Evolutionary conservation across 495 filamentous ascomycete genomes (phyloP).

Genomic region (Bacidia gigantensis): DNA sequence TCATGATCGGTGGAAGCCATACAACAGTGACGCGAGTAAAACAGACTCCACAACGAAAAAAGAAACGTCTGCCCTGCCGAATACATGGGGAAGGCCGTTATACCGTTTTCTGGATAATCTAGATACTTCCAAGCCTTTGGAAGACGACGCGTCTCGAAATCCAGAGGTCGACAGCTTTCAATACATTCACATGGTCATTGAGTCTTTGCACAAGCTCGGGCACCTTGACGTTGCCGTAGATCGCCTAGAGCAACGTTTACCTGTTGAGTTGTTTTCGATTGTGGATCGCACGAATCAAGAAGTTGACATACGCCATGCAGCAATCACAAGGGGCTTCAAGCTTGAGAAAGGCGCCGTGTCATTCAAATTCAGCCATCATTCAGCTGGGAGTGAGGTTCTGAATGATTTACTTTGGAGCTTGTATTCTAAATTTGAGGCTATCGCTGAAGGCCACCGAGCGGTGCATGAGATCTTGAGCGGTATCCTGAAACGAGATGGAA

Average conservation of each 20-base stretch:
- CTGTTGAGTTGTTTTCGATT: slow-evolving; percentile 84
- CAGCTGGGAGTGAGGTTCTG: slow-evolving; percentile 65
- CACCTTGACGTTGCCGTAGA: slow-evolving; percentile 75
- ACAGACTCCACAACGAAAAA: slow-evolving; percentile 3
- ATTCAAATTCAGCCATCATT: slow-evolving; percentile 50
- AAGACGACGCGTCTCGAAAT: slow-evolving; percentile 80
- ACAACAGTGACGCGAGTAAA: slow-evolving; percentile 8
- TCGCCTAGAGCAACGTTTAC: slow-evolving; percentile 79
- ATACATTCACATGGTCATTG: slow-evolving; percentile 78
- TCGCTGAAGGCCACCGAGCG: slow-evolving; percentile 88
- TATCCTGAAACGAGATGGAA: slow-evolving; percentile 62
- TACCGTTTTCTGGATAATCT: slow-evolving; percentile 67
- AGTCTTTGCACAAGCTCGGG: slow-evolving; percentile 78
- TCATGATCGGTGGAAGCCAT: slow-evolving; percentile 78
- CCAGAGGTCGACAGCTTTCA: slow-evolving; percentile 89
- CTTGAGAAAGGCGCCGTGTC: slow-evolving; percentile 31
- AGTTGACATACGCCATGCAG: slow-evolving; percentile 80
- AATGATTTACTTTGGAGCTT: slow-evolving; percentile 82
- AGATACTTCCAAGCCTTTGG: slow-evolving; percentile 55
- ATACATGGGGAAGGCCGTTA: slow-evolving; percentile 46
- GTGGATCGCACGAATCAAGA: slow-evolving; percentile 92
- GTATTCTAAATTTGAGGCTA: slow-evolving; percentile 92
- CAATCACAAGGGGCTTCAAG: slow-evolving; percentile 40
- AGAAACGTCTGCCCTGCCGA: slow-evolving; percentile 9
- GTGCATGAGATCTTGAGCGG: slow-evolving; percentile 79